phyloP scores from a whole-genome alignment of 345 rosid species.

The Melastoma malabathricum region DNA sequence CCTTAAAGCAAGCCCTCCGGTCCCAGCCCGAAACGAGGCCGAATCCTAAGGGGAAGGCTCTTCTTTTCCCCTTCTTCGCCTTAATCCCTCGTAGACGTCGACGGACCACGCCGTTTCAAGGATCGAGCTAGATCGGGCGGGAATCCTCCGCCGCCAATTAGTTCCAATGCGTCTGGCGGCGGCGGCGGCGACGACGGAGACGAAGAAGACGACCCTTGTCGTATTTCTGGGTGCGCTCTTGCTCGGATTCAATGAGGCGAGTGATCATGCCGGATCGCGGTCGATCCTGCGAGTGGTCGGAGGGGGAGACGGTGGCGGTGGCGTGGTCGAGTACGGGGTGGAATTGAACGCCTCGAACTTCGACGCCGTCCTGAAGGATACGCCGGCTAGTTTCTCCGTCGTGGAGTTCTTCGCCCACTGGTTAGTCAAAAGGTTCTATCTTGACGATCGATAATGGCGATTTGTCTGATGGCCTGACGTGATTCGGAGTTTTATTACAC shows the following conservation, averaged over 20 bases:
- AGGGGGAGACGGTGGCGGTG: constrained; percentile 9
- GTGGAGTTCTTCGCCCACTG: constrained; percentile 92
- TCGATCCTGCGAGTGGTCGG: constrained; percentile 42
- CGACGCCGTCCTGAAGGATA: constrained; percentile 44
- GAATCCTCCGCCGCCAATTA: too few relatives aligned
- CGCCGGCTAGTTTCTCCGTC: constrained; percentile 63
- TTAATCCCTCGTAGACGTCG: constrained; percentile 7
- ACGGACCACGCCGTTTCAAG: too few relatives aligned
- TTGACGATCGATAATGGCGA: neutral
- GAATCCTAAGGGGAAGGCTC: too few relatives aligned
- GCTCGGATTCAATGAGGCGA: too few relatives aligned
- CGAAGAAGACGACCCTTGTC: too few relatives aligned
- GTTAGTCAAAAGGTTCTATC: constrained; percentile 24
- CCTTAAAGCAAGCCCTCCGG: too few relatives aligned
- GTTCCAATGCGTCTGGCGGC: too few relatives aligned
- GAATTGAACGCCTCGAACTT: constrained; percentile 63
- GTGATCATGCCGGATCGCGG: constrained; percentile 34
- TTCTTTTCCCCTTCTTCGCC: constrained; percentile 6
- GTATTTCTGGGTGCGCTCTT: neutral
- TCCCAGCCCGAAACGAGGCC: too few relatives aligned
- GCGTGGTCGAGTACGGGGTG: constrained; percentile 38
- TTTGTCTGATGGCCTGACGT: neutral
- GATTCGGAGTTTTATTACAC: too few relatives aligned
- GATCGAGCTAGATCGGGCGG: too few relatives aligned
- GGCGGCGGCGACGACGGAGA: too few relatives aligned